These are phyloP conservation scores for Neurospora pannonica DNA, from an alignment of 495 filamentous ascomycete genomes.

Conservation along the genomic window DNA sequence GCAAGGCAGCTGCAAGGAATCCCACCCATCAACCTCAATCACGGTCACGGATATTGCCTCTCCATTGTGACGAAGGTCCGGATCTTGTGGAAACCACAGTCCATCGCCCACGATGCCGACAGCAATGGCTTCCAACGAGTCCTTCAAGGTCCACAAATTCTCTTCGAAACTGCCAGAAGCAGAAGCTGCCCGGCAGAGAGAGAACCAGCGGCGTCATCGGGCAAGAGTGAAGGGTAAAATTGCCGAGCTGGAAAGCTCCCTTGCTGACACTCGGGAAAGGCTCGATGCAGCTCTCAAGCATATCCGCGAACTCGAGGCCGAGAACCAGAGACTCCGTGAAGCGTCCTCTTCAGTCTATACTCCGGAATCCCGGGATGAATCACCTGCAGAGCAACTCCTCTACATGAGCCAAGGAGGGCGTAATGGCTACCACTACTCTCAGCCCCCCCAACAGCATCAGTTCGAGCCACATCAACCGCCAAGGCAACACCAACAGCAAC, in stretches of 20 bases:
- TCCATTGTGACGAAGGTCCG: not conserved
- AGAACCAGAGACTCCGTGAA: conserved; percentile 9
- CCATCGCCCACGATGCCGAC: not conserved
- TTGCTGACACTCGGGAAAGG: conserved; percentile 4
- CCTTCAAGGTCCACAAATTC: conserved; percentile 13
- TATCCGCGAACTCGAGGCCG: conserved; percentile 12
- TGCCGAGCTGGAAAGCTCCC: conserved; percentile 12
- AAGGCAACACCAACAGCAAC: not conserved
- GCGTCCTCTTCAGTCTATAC: not conserved
- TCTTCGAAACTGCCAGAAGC: conserved; percentile 13
- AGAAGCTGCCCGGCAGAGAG: conserved; percentile 17
- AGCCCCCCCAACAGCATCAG: not conserved
- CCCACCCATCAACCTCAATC: not conserved
- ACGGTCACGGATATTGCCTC: not conserved
- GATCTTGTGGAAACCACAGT: not conserved
- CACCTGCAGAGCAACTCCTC: not conserved
- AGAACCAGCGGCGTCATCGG: conserved; percentile 26
- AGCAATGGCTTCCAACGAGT: not conserved
- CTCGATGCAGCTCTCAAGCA: conserved; percentile 12
- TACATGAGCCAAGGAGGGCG: not conserved
- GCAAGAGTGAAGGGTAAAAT: conserved; percentile 19
- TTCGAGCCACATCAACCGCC: not conserved
- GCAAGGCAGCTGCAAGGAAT: not conserved
- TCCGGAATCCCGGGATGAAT: not conserved
- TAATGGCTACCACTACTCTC: not conserved